Evolutionary conservation across 257 asterid genomes (phyloP).

Genomic region (Solanum sitiens): DNA sequence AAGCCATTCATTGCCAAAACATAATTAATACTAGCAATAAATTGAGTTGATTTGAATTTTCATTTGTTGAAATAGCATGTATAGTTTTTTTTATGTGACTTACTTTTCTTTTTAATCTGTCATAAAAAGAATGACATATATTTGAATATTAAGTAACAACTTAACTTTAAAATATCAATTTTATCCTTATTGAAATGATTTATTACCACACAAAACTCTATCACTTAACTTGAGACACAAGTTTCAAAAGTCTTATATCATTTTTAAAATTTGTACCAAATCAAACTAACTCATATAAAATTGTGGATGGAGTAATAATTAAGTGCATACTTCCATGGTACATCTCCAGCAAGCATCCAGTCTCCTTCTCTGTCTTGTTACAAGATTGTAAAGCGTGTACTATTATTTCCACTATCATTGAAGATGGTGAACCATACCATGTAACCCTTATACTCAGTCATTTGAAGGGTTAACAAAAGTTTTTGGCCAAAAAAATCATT

Average conservation of each 20-base stretch:
- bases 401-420: neutral
- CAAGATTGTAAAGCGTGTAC: slow-evolving; percentile 22
- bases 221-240: neutral
- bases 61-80: neutral
- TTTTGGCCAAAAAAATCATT: no score
- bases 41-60: neutral
- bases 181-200: neutral
- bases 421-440: no score
- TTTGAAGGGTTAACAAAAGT: no score
- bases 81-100: neutral
- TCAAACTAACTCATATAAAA: no score
- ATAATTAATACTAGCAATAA: neutral
- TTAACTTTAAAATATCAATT: no score
- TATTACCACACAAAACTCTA: neutral
- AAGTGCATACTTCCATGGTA: slow-evolving; percentile 44
- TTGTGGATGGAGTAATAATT: neutral
- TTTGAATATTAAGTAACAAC: no score
- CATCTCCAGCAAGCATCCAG: slow-evolving; percentile 55
- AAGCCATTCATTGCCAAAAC: neutral
- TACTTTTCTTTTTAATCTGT: neutral
- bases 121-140: neutral
- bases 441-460: no score
- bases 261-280: no score
- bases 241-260: neutral
- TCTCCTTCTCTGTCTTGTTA: slow-evolving; percentile 50